A percentile compares a stretch with the other conserved stretches of the same genome.
Conservation (phyloP, 495 filamentous ascomycete genomes). For the Hypoxylon fuscum region DNA sequence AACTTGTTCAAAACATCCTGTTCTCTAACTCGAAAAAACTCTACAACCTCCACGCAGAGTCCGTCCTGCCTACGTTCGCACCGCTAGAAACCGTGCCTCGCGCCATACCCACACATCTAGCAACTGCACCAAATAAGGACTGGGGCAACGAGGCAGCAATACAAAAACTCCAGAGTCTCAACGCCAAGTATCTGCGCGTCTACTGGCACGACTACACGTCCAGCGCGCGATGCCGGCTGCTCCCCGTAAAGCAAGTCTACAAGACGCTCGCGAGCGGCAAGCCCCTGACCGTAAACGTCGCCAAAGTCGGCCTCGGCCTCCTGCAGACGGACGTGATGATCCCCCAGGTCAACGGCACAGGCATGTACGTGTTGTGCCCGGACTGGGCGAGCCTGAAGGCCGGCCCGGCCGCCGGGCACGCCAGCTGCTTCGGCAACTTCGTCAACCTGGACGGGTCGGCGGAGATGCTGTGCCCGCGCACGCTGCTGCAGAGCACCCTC, state of each 20-base stretch:
- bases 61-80: slow-evolving; percentile 12
- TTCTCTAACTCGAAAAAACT: slow-evolving; percentile 77
- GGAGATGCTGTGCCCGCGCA: slow-evolving; percentile 66
- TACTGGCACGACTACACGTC: slow-evolving; percentile 85
- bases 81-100: slow-evolving; percentile 10
- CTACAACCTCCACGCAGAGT: slow-evolving; percentile 59
- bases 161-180: slow-evolving; percentile 10
- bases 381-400: slow-evolving; percentile 67
- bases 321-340: slow-evolving; percentile 65
- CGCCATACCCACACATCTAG: slow-evolving; percentile 25
- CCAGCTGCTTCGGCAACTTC: slow-evolving; percentile 71
- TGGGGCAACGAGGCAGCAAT: slow-evolving; percentile 46
- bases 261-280: slow-evolving; percentile 63
- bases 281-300: slow-evolving; percentile 61
- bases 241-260: slow-evolving; percentile 73
- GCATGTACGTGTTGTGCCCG: slow-evolving; percentile 69
- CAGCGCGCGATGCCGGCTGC: slow-evolving; percentile 70
- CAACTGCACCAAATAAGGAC: not conserved
- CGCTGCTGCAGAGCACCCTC: slow-evolving; percentile 61
- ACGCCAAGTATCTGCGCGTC: slow-evolving; percentile 69
- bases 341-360: slow-evolving; percentile 55
- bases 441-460: slow-evolving; percentile 55
- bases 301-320: slow-evolving; percentile 63
- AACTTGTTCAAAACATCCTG: slow-evolving; percentile 66
- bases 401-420: slow-evolving; percentile 62